These are phyloP conservation scores for Melanogaster broomeanus DNA, from an alignment of 768 basidiomycete species.

Conservation along the genomic window DNA sequence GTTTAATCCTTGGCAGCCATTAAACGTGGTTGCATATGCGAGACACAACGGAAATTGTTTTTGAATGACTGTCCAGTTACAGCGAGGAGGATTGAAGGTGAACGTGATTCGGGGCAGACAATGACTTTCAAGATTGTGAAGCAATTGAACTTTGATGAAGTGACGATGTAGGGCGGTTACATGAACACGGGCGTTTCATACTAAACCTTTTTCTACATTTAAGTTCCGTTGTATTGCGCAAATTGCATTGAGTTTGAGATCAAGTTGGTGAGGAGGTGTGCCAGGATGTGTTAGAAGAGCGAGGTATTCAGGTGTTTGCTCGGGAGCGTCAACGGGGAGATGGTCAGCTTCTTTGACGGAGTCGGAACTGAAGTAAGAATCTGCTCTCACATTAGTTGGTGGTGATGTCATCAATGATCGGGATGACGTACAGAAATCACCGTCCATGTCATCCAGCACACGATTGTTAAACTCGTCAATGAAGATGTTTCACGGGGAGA, in stretches of 20 bases:
- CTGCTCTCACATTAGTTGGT: background rate
- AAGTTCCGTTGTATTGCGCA: slow-evolving; percentile 15
- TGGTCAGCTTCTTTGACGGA: slow-evolving; percentile 22
- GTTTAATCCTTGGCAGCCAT: slow-evolving; percentile 49
- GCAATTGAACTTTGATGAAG: slow-evolving; percentile 12
- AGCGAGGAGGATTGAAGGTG: background rate
- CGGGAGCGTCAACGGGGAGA: slow-evolving; percentile 11
- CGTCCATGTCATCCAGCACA: slow-evolving; percentile 28
- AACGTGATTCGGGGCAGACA: slow-evolving; percentile 18
- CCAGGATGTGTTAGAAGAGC: slow-evolving; percentile 9
- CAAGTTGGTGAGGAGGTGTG: background rate
- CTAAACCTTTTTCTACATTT: background rate
- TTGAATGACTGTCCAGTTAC: slow-evolving; percentile 17
- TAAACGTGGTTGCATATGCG: slow-evolving; percentile 46
- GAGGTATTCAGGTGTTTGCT: slow-evolving; percentile 22
- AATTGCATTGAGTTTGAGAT: background rate
- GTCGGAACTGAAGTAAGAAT: slow-evolving; percentile 27
- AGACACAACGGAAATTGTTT: slow-evolving; percentile 44
- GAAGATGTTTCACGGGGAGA: slow-evolving; percentile 39
- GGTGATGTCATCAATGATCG: background rate
- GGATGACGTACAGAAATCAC: slow-evolving; percentile 3
- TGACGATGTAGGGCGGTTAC: background rate
- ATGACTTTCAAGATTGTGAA: background rate
- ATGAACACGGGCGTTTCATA: background rate
- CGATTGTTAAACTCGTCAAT: slow-evolving; percentile 37